Evolutionary conservation across 2,329 filamentous ascomycete species (phyloP).

Genomic region (Aspergillus aculeatus): DNA sequence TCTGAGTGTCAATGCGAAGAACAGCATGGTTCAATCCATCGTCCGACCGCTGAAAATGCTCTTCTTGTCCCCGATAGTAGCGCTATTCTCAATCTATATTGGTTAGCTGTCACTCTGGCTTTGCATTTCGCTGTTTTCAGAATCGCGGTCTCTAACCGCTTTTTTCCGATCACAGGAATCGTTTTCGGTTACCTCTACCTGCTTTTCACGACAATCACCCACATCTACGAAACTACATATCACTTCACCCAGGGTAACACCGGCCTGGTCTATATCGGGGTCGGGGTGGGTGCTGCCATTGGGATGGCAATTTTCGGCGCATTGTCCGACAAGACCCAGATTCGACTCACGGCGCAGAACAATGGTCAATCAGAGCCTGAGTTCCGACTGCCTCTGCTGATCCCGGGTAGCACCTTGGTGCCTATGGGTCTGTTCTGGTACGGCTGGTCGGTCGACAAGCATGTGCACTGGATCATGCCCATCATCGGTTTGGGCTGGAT

Average conservation of each 20-base stretch:
- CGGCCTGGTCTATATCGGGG: not conserved
- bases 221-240: not conserved
- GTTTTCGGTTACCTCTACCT: not conserved
- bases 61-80: not conserved
- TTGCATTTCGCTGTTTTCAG: not conserved
- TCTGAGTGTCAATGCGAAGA: not conserved
- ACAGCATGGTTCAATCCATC: not conserved
- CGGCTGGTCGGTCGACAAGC: not conserved
- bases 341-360: not conserved
- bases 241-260: not conserved
- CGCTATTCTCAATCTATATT: not conserved
- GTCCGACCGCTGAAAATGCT: not conserved
- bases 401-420: not conserved
- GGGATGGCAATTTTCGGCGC: not conserved
- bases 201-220: not conserved
- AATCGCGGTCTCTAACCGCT: not conserved
- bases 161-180: not conserved
- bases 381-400: not conserved
- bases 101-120: not conserved
- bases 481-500: not conserved
- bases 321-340: not conserved
- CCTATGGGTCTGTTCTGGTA: not conserved
- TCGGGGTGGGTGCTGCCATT: not conserved
- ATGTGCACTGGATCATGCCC: not conserved
- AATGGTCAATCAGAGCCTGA: not conserved